Evolutionary conservation across 1,284 basidiomycete genomes (phyloP).

Genomic region (Fomitopsis palustris): DNA sequence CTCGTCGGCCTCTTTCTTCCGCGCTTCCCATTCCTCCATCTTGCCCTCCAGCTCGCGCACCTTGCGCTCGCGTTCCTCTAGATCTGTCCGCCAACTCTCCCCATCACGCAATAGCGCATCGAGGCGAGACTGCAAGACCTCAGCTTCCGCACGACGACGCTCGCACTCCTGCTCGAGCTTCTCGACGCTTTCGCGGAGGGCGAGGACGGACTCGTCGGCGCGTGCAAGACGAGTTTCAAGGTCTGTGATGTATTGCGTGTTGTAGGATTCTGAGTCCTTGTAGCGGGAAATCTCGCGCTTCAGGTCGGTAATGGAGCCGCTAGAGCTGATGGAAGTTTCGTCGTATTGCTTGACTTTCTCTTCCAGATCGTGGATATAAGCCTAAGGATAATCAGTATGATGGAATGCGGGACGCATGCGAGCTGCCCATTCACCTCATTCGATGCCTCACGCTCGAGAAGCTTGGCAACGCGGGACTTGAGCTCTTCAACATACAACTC

Average conservation of each 20-base stretch:
- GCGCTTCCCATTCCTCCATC: slow-evolving; percentile 73
- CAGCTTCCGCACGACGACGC: slow-evolving; percentile 63
- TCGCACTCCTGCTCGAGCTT: slow-evolving; percentile 77
- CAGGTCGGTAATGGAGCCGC: slow-evolving; percentile 76
- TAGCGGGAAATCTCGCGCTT: slow-evolving; percentile 79
- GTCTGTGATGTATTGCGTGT: slow-evolving; percentile 82
- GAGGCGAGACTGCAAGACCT: slow-evolving; percentile 70
- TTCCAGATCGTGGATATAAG: slow-evolving; percentile 91
- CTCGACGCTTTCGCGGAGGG: slow-evolving; percentile 70
- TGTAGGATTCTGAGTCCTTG: slow-evolving; percentile 73
- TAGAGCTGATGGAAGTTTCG: slow-evolving; percentile 73
- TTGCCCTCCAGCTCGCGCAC: slow-evolving; percentile 74
- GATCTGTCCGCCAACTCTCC: slow-evolving; percentile 72
- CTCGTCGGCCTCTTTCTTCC: slow-evolving; percentile 61
- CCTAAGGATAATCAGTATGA: slow-evolving; percentile 39
- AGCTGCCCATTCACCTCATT: slow-evolving; percentile 64
- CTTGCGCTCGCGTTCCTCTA: slow-evolving; percentile 76
- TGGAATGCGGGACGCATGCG: neutral
- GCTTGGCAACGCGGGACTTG: slow-evolving; percentile 72
- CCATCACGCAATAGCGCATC: slow-evolving; percentile 68
- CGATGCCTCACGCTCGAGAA: slow-evolving; percentile 85
- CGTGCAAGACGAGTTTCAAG: slow-evolving; percentile 81
- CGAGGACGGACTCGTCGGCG: slow-evolving; percentile 73
- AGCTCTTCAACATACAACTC: slow-evolving; percentile 89
- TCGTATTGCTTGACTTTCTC: slow-evolving; percentile 83